phyloP scores from a whole-genome alignment of 2,329 filamentous ascomycete genomes.

The Colletotrichum gigasporum region DNA sequence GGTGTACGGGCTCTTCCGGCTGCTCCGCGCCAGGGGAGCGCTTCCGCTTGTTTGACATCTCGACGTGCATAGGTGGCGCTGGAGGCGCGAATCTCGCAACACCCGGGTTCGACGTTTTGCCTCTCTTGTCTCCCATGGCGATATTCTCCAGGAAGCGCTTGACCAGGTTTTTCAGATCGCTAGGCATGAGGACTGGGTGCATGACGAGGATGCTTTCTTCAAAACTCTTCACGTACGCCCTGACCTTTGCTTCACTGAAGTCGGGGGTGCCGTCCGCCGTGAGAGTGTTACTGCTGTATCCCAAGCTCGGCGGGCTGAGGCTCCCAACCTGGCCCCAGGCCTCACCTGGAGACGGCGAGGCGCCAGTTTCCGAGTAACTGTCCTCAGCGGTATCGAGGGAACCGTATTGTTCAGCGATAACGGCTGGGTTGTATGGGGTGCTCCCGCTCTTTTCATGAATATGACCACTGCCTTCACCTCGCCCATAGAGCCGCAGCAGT shows the following conservation, averaged over 20 bases:
- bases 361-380: slow-evolving; percentile 55
- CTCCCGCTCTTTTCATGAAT: slow-evolving; percentile 54
- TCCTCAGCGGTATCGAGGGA: slow-evolving; percentile 56
- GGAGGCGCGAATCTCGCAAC: slow-evolving; percentile 43
- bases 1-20: slow-evolving; percentile 1
- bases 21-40: slow-evolving; percentile 52
- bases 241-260: slow-evolving; percentile 60
- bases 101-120: slow-evolving; percentile 23
- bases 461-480: slow-evolving; percentile 77
- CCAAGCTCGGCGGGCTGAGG: slow-evolving; percentile 51
- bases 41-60: slow-evolving; percentile 59
- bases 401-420: slow-evolving; percentile 43
- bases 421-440: slow-evolving; percentile 37
- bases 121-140: slow-evolving; percentile 38
- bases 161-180: slow-evolving; percentile 62
- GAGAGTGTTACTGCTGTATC: slow-evolving; percentile 49
- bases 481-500: slow-evolving; percentile 78
- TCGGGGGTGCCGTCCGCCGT: slow-evolving; percentile 62
- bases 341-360: slow-evolving; percentile 63
- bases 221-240: slow-evolving; percentile 65
- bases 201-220: slow-evolving; percentile 71
- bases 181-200: slow-evolving; percentile 69
- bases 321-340: slow-evolving; percentile 70
- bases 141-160: slow-evolving; percentile 60
- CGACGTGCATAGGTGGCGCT: background rate